A percentile compares a stretch with the other conserved stretches of the same genome.
Conservation (phyloP, 306 rosid species). For the Cicer bijugum region DNA sequence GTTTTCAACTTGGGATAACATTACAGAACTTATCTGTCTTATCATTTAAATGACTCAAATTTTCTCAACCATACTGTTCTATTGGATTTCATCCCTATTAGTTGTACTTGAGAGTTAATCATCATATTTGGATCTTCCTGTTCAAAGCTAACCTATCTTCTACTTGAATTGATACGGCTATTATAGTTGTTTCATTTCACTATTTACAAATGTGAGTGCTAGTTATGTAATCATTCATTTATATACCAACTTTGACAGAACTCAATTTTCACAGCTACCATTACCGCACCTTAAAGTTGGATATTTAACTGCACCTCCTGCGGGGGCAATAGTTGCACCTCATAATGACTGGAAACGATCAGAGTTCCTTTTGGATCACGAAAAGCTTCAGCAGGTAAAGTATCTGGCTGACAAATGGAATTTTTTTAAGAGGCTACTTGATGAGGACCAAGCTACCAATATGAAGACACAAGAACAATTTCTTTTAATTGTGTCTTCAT, state of each 20-base stretch:
- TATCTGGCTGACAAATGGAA: constrained; percentile 35
- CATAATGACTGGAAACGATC: constrained; percentile 95
- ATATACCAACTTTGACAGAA: constrained; percentile 42
- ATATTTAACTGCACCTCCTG: constrained; percentile 90
- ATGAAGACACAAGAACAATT: too few relatives aligned
- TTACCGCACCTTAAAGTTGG: constrained; percentile 92
- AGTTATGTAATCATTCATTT: constrained; percentile 39
- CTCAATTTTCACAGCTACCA: constrained; percentile 75
- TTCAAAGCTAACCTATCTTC: constrained; percentile 34
- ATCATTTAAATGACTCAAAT: constrained; percentile 16
- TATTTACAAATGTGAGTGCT: constrained; percentile 17
- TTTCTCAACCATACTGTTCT: constrained; percentile 29
- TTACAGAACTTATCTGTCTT: constrained; percentile 8
- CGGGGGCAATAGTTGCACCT: constrained; percentile 76
- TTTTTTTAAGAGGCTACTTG: constrained; percentile 20
- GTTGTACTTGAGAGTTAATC: constrained; percentile 17
- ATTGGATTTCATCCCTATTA: constrained; percentile 35
- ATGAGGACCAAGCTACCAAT: too few relatives aligned
- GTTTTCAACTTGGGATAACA: constrained; percentile 37
- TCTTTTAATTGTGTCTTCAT: too few relatives aligned
- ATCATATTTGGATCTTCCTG: constrained; percentile 14
- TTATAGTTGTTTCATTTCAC: constrained; percentile 34
- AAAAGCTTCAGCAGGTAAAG: constrained; percentile 86
- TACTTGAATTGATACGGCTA: constrained; percentile 38
- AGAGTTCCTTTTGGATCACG: constrained; percentile 83